Percentiles rank a stretch among this genome's conserved stretches.
Conservation (phyloP, 2,329 filamentous ascomycete genomes). For the Ceratocystis destructans region DNA sequence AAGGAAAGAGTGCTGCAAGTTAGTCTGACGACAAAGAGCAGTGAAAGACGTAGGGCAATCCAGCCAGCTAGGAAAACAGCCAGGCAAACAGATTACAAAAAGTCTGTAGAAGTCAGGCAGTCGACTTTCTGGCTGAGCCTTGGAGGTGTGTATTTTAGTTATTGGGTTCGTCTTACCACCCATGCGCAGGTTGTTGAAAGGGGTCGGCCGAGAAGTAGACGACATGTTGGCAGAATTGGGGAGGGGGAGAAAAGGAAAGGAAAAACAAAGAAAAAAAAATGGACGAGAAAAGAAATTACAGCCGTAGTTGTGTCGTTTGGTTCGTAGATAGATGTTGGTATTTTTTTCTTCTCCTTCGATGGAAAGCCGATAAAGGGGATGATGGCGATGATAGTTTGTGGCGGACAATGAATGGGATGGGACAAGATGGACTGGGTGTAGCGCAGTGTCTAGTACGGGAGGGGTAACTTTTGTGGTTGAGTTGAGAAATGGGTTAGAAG, state of each 20-base stretch:
- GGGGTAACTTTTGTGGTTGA: slow-evolving; percentile 18
- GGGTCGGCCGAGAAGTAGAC: slow-evolving; percentile 52
- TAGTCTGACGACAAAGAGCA: not conserved
- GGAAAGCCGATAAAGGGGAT: not conserved
- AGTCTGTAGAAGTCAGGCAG: not conserved
- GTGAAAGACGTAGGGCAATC: not conserved
- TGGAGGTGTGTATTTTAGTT: slow-evolving; percentile 3
- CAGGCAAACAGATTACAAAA: not conserved
- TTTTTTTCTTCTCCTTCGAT: slow-evolving; percentile 8
- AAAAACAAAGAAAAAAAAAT: not conserved
- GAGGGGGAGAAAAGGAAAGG: not conserved
- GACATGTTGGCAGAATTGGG: slow-evolving; percentile 10
- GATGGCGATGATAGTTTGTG: slow-evolving; percentile 10
- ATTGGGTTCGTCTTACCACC: slow-evolving; percentile 57
- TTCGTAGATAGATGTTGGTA: not conserved
- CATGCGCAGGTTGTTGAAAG: slow-evolving; percentile 82
- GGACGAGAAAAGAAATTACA: not conserved
- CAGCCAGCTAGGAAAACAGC: slow-evolving; percentile 11
- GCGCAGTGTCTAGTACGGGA: slow-evolving; percentile 15
- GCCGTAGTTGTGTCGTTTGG: not conserved
- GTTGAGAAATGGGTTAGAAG: slow-evolving; percentile 14
- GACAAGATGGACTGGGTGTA: slow-evolving; percentile 4
- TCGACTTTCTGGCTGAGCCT: slow-evolving; percentile 5
- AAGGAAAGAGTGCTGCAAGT: not conserved
- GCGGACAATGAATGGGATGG: slow-evolving; percentile 10